Conservation (phyloP, 441 rosid genomes). For the Pelargonium australe region DNA sequence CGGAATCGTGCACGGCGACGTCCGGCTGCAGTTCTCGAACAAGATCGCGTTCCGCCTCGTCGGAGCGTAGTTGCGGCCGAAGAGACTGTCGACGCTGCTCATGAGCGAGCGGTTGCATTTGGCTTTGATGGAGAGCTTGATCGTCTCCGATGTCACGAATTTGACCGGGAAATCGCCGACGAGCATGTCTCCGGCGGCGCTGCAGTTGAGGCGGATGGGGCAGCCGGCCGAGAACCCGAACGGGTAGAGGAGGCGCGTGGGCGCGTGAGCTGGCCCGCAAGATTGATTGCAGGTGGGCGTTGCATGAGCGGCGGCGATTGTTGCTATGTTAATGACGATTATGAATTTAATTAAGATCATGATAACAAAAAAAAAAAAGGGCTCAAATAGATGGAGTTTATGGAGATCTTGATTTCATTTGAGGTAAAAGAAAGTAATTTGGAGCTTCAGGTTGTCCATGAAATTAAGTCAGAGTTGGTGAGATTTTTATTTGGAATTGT, state of each 20-base stretch:
- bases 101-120: constrained; percentile 46
- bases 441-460: too few species aligned
- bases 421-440: too few species aligned
- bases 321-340: neutral
- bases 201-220: constrained; percentile 48
- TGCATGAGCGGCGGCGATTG: constrained; percentile 12
- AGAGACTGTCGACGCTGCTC: constrained; percentile 32
- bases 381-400: neutral
- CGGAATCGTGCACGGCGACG: constrained; percentile 36
- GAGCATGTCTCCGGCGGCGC: constrained; percentile 7
- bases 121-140: constrained; percentile 35
- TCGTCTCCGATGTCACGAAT: constrained; percentile 15
- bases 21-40: constrained; percentile 32
- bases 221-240: constrained; percentile 67
- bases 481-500: too few species aligned
- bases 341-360: neutral
- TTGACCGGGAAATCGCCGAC: constrained; percentile 39
- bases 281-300: constrained; percentile 27
- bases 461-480: too few species aligned
- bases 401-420: neutral
- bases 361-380: neutral
- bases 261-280: constrained; percentile 28
- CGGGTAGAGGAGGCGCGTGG: constrained; percentile 36
- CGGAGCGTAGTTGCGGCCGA: constrained; percentile 44
- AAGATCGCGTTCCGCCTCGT: constrained; percentile 43